These are phyloP conservation scores for Pythium aphanidermatum DNA, from an alignment of 352 stramenopile species.

Conservation along the genomic window DNA sequence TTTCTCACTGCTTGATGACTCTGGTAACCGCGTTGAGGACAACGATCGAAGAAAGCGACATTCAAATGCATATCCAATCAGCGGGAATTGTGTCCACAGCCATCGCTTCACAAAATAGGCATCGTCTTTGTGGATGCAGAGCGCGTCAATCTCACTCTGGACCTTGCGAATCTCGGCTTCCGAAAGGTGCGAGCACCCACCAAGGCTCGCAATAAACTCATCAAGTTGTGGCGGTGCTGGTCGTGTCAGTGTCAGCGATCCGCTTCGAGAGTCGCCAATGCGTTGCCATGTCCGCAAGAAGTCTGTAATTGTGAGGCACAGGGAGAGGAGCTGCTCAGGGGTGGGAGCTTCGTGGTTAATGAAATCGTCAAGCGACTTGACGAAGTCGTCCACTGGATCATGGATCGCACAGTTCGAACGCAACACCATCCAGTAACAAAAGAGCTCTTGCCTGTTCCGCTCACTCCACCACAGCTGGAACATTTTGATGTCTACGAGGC, in stretches of 20 bases:
- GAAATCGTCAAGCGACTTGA: slow-evolving; percentile 72
- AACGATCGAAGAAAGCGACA: slow-evolving; percentile 46
- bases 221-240: slow-evolving; percentile 42
- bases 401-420: slow-evolving; percentile 53
- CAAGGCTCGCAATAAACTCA: slow-evolving; percentile 66
- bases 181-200: slow-evolving; percentile 37
- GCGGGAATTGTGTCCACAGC: slow-evolving; percentile 84
- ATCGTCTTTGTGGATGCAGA: slow-evolving; percentile 56
- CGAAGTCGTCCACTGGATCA: slow-evolving; percentile 76
- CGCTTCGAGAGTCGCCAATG: slow-evolving; percentile 25
- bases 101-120: slow-evolving; percentile 74
- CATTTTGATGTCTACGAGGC: slow-evolving; percentile 83
- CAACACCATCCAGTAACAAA: slow-evolving; percentile 73
- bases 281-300: slow-evolving; percentile 71
- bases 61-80: slow-evolving; percentile 73
- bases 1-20: too few relatives aligned
- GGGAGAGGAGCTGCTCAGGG: slow-evolving; percentile 51
- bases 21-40: too few relatives aligned
- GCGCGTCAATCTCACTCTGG: slow-evolving; percentile 55
- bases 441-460: slow-evolving; percentile 75
- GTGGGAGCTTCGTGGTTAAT: slow-evolving; percentile 53
- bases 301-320: slow-evolving; percentile 76
- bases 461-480: slow-evolving; percentile 82
- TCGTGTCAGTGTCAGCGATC: slow-evolving; percentile 8
- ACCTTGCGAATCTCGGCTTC: slow-evolving; percentile 48